phyloP scores from a whole-genome alignment of 2,329 filamentous ascomycete genomes.

The Sporothrix humicola region DNA sequence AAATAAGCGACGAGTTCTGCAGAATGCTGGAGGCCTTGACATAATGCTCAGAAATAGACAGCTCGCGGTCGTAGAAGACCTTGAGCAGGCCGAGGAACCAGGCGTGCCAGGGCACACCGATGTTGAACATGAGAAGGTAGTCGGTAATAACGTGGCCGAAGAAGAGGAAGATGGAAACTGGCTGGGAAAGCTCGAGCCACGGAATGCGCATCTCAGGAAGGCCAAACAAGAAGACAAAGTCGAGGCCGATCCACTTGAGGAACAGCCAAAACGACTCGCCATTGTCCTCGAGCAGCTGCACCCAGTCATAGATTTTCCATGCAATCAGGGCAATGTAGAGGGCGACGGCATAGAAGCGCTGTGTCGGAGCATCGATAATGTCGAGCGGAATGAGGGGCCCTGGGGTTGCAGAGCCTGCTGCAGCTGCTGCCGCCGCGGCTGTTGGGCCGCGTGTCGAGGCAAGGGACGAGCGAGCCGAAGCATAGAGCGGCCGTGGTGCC shows the following conservation, averaged over 20 bases:
- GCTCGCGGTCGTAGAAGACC: slow-evolving; percentile 87
- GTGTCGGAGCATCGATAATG: slow-evolving; percentile 86
- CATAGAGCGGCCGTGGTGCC: slow-evolving; percentile 31
- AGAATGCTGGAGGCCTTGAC: slow-evolving; percentile 88
- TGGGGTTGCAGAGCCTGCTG: slow-evolving; percentile 35
- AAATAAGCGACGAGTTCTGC: slow-evolving; percentile 90
- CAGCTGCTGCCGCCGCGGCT: slow-evolving; percentile 1
- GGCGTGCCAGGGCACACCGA: slow-evolving; percentile 73
- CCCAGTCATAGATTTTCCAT: slow-evolving; percentile 89
- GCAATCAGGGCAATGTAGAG: slow-evolving; percentile 76
- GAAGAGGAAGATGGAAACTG: slow-evolving; percentile 73
- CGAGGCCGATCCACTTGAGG: slow-evolving; percentile 89
- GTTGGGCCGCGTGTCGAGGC: slow-evolving; percentile 40
- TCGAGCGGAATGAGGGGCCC: slow-evolving; percentile 78
- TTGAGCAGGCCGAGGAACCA: slow-evolving; percentile 77
- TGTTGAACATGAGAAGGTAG: slow-evolving; percentile 89
- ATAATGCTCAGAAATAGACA: slow-evolving; percentile 89
- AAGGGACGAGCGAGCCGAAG: slow-evolving; percentile 17
- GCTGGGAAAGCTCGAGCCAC: slow-evolving; percentile 90
- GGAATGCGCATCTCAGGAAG: slow-evolving; percentile 89
- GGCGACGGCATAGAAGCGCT: slow-evolving; percentile 85
- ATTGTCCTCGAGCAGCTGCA: slow-evolving; percentile 77
- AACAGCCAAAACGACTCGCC: slow-evolving; percentile 88
- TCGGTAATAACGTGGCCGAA: slow-evolving; percentile 74
- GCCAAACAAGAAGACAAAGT: slow-evolving; percentile 85